Base-by-base conservation (phyloP, 108 stramenopile species). In the Skeletonema tropicum region DNA sequence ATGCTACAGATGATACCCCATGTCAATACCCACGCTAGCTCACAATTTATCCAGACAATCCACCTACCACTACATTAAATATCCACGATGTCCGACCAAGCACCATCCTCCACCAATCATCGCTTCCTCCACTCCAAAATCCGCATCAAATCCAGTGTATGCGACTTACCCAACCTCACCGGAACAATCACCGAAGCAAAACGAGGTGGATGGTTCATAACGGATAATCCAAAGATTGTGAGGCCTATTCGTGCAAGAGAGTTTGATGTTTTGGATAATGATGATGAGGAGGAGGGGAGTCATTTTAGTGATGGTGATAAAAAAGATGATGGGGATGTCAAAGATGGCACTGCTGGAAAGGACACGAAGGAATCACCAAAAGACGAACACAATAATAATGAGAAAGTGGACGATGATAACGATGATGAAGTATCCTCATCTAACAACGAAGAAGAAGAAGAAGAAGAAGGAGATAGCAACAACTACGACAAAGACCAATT, bases 161-260 rank as follows among this genome's bases (percentile, higher is more conserved):
- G 15, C 3, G 5, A 15, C n/a, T 49, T 46, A 30, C 0, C 25
- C 30, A 59, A 41, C 3, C 61, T 49, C 1, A 52, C n/a, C 2
- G 71, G 71, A 29, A 15, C 35, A 19, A 49, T 72, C 17, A 59
- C 12, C n/a, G 41, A 62, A 32, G 45, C 63, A 0, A 35, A 45
- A 29, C 31, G 41, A 23, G 75, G 75, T 10, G 59, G 67, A 59
- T 62, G 68, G 41, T 70, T 68, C 39, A 32, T 76, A 8, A 57
- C 45, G 9, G 68, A 64, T 14, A 76, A 70, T 76, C 59, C 59
- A 3, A 15, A 25, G 31, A 68, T 75, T 25, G 21, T 17, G 15
- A 36, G 65, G 46, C 59, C 74, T 17, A 31, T 60, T 11, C 29
- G 59, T 60, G 42, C 59, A 25, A 33, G 48, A 21, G 45, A 68